Percentiles rank a stretch among this genome's conserved stretches.
These are phyloP conservation scores for Sarocladiaceae sp. DNA, from an alignment of 2,329 filamentous ascomycete species.

Conservation along the genomic window DNA sequence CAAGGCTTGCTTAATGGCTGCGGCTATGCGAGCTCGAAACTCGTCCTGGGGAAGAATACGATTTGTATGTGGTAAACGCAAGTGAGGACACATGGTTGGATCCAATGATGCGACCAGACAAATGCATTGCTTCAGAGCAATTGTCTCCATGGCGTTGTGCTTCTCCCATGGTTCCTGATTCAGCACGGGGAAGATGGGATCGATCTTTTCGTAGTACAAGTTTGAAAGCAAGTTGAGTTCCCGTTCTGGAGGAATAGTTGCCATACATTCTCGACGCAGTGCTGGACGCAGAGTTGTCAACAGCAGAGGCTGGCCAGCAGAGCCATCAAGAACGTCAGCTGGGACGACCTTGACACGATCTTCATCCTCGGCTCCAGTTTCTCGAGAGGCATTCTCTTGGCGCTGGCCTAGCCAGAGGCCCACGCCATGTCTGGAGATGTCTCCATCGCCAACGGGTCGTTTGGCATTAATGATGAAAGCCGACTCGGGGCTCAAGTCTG, in stretches of 20 bases:
- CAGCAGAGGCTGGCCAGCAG: slow-evolving; percentile 11
- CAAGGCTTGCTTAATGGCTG: slow-evolving; percentile 14
- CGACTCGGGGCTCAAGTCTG: slow-evolving; percentile 19
- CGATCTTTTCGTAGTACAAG: slow-evolving; percentile 17
- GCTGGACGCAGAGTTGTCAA: slow-evolving; percentile 14
- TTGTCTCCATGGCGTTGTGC: slow-evolving; percentile 14
- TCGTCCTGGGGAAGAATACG: slow-evolving; percentile 13
- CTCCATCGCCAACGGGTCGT: slow-evolving; percentile 6
- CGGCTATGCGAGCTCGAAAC: slow-evolving; percentile 14
- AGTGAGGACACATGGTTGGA: slow-evolving; percentile 15
- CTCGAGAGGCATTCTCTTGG: slow-evolving; percentile 3
- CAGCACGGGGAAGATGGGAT: slow-evolving; percentile 18
- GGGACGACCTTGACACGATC: slow-evolving; percentile 9
- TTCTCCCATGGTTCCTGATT: slow-evolving; percentile 16
- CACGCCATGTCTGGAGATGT: slow-evolving; percentile 15
- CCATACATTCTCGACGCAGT: slow-evolving; percentile 14
- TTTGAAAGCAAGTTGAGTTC: slow-evolving; percentile 13
- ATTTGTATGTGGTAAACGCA: slow-evolving; percentile 13
- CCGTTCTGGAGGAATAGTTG: slow-evolving; percentile 13
- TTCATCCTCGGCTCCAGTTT: slow-evolving; percentile 5
- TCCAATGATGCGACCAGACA: slow-evolving; percentile 18
- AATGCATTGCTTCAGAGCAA: slow-evolving; percentile 18
- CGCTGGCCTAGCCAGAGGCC: slow-evolving; percentile 16
- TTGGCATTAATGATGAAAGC: slow-evolving; percentile 17
- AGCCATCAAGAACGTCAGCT: slow-evolving; percentile 12